Percentiles rank a stretch among this genome's conserved stretches.
Evolutionary conservation across 2,329 filamentous ascomycete species (phyloP).

Genomic region (Sphaerulina musiva): DNA sequence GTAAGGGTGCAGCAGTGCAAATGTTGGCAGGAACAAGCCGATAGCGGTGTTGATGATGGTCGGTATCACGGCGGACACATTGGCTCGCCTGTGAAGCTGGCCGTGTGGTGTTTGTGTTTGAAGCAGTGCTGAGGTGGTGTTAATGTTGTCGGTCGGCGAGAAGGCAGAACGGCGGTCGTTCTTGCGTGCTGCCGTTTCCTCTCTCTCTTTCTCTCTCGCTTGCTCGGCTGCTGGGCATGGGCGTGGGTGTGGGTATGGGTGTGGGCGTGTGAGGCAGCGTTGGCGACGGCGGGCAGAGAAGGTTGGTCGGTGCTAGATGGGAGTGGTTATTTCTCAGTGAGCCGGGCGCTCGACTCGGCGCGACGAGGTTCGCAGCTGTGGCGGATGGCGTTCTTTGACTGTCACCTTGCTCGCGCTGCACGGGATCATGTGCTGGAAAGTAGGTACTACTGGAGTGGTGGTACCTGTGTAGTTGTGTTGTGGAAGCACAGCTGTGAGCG

Average conservation of each 20-base stretch:
- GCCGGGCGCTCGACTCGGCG: background rate
- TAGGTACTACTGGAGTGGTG: background rate
- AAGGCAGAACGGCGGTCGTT: background rate
- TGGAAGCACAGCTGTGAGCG: background rate
- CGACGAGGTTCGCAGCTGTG: background rate
- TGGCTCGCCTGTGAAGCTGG: constrained; percentile 8
- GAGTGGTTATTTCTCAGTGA: background rate
- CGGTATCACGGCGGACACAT: constrained; percentile 13
- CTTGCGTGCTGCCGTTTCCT: background rate
- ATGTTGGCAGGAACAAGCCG: constrained; percentile 6
- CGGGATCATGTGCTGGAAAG: background rate
- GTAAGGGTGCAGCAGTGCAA: constrained; percentile 4
- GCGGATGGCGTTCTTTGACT: background rate
- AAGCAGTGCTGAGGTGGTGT: background rate
- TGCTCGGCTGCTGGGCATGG: background rate
- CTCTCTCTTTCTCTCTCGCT: background rate
- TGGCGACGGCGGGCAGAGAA: background rate
- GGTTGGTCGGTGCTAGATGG: background rate
- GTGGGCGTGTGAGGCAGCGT: background rate
- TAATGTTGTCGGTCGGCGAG: background rate
- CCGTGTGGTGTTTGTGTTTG: background rate
- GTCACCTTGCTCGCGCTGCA: background rate
- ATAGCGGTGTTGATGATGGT: background rate
- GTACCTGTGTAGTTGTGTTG: background rate
- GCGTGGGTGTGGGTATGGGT: background rate